Conservation (phyloP, 441 rosid genomes). For the Croton setiger region DNA sequence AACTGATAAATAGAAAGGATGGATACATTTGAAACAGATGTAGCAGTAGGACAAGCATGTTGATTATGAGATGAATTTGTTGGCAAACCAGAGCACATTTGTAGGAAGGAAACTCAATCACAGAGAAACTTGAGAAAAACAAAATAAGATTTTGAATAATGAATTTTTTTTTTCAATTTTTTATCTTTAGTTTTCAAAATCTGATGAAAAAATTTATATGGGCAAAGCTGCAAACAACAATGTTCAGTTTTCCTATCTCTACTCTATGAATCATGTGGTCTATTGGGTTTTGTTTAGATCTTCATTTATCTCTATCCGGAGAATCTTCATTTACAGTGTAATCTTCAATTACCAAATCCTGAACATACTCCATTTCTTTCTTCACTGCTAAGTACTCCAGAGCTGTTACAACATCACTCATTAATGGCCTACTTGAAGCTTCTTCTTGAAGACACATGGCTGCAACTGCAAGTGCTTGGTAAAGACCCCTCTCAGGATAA, state of each 20-base stretch:
- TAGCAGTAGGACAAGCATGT: not conserved
- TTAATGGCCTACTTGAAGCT: conserved; percentile 66
- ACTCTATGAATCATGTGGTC: conserved; percentile 4
- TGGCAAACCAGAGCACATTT: not conserved
- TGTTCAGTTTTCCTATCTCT: not conserved
- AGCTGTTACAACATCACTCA: conserved; percentile 93
- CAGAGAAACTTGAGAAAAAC: not conserved
- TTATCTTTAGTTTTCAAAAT: too few relatives aligned
- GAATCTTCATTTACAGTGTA: not conserved
- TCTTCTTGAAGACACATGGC: conserved; percentile 99
- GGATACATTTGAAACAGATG: not conserved
- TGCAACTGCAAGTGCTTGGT: conserved; percentile 95
- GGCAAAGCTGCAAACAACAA: conserved; percentile 6
- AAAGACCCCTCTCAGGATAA: conserved; percentile 63
- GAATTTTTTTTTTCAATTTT: too few relatives aligned
- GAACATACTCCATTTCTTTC: conserved; percentile 28
- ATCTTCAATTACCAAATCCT: conserved; percentile 9
- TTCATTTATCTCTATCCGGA: conserved; percentile 20
- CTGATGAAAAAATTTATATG: not conserved
- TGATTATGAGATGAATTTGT: not conserved
- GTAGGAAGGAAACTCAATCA: not conserved
- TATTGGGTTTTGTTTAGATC: not conserved
- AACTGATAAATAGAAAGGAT: not conserved
- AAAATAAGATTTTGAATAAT: not conserved
- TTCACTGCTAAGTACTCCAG: conserved; percentile 59